Base-by-base conservation (phyloP, 73 alveolate genomes). In the Uronychia setigera region DNA sequence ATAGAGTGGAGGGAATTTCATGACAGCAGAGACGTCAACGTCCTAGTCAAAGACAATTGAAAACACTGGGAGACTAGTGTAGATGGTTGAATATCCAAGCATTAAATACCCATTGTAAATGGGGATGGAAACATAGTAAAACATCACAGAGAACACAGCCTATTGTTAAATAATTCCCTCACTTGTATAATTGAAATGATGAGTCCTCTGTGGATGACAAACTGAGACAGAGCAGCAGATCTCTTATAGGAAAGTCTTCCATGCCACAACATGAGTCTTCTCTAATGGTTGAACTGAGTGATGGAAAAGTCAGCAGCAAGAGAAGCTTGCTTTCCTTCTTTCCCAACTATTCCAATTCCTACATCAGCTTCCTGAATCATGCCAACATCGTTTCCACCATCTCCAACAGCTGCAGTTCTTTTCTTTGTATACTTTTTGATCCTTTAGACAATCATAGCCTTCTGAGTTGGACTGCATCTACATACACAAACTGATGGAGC, bases 361-460 rank as follows among this genome's bases (percentile, higher is more conserved):
- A 98, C 97, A 84, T 98, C 98, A 9, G 99, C 99, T 81, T 98
- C 98, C 78, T 91, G 92, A 33, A 98, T 98, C 99, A 98, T 98
- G 27, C 99, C 98, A 25, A 98, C 99, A 92, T 98, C 99, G 79
- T 98, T 98, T 26, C 99, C 99, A 46, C 99, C 99, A 91, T 98
- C 99, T 0, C 99, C 99, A 57, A 98, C 97, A 0, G 98, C 97
- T 1, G 98, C 96, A 25, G 97, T 94, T 90, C 99, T 89, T 76
- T 90, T 83, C 30, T 93, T 89, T 0, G 99, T 95, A 80, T 91
- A 93, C 59, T 93, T 85, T 92, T 93, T 98, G 30, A 98, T 90
- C 60, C 88, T 90, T 86, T 93, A 89, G 80, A 94, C 95, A 27
- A 98, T 98, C 58, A 91, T 77, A n/a, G 99, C 96, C 89, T 98